phyloP scores from a whole-genome alignment of 2,329 filamentous ascomycete genomes.

The Talaromyces islandicus region DNA sequence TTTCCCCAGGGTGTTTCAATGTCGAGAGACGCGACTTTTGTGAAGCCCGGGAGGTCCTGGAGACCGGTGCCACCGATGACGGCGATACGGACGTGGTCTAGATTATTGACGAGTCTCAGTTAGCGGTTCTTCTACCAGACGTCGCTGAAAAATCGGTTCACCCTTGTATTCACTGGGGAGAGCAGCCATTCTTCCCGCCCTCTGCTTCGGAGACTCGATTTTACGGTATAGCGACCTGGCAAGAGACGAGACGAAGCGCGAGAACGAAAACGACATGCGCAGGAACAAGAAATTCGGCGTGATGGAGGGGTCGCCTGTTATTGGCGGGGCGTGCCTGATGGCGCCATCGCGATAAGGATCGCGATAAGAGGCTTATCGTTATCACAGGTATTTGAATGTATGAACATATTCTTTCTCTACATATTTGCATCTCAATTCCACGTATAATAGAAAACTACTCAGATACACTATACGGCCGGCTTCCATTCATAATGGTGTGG shows the following conservation, averaged over 20 bases:
- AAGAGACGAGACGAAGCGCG: conserved; percentile 15
- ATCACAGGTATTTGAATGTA: neutral
- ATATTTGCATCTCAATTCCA: neutral
- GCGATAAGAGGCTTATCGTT: neutral
- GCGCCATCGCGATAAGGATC: neutral
- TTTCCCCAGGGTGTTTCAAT: conserved; percentile 81
- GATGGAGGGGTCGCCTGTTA: neutral
- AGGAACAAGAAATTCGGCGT: conserved; percentile 18
- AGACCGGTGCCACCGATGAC: conserved; percentile 93
- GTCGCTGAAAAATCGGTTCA: conserved; percentile 28
- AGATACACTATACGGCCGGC: conserved; percentile 24
- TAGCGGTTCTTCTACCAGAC: neutral
- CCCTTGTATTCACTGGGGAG: conserved; percentile 57
- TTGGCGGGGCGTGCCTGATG: neutral
- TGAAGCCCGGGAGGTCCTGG: conserved; percentile 78
- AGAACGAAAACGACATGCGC: conserved; percentile 4
- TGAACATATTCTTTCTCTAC: neutral
- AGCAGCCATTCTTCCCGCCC: conserved; percentile 41
- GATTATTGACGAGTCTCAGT: neutral
- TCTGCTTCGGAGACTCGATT: conserved; percentile 29
- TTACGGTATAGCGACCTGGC: conserved; percentile 11
- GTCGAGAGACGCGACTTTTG: conserved; percentile 71
- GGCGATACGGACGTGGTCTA: conserved; percentile 67
- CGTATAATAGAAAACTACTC: neutral
- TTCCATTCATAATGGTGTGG: conserved; percentile 61